Evolutionary conservation across 768 basidiomycete genomes (phyloP).

Genomic region (Lactarius indigo): DNA sequence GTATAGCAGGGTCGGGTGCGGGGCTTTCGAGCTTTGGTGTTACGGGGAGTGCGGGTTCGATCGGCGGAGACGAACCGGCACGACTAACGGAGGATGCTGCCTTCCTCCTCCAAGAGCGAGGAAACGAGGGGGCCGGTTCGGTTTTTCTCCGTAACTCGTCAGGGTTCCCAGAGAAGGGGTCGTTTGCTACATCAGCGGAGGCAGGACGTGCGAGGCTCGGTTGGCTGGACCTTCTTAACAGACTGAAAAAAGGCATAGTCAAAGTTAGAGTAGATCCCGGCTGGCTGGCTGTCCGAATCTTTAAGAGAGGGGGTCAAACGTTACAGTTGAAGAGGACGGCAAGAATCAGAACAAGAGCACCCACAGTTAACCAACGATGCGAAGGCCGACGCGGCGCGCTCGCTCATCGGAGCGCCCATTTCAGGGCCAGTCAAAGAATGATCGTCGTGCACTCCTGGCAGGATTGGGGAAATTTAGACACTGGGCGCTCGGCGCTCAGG

Average conservation of each 20-base stretch:
- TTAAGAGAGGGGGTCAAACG: neutral
- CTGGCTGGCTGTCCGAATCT: neutral
- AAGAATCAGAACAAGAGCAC: neutral
- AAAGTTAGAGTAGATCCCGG: neutral
- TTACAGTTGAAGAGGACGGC: neutral
- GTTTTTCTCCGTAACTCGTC: neutral
- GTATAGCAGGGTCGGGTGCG: neutral
- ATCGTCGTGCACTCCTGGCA: no score
- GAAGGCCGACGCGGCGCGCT: neutral
- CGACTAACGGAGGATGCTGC: neutral
- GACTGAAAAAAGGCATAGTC: constrained; percentile 1
- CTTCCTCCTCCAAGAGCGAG: constrained; percentile 2
- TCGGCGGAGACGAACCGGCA: neutral
- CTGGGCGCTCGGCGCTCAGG: no score
- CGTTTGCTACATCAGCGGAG: neutral
- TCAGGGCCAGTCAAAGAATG: no score
- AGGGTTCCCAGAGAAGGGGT: neutral
- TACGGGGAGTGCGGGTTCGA: neutral
- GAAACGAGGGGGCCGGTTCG: neutral
- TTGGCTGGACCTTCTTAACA: constrained; percentile 2
- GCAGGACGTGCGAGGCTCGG: neutral
- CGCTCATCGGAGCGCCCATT: neutral
- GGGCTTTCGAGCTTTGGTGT: neutral
- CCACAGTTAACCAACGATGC: neutral
- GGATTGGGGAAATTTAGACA: no score